Evolutionary conservation across 768 basidiomycete species (phyloP).

Genomic region (Amanita thiersii): DNA sequence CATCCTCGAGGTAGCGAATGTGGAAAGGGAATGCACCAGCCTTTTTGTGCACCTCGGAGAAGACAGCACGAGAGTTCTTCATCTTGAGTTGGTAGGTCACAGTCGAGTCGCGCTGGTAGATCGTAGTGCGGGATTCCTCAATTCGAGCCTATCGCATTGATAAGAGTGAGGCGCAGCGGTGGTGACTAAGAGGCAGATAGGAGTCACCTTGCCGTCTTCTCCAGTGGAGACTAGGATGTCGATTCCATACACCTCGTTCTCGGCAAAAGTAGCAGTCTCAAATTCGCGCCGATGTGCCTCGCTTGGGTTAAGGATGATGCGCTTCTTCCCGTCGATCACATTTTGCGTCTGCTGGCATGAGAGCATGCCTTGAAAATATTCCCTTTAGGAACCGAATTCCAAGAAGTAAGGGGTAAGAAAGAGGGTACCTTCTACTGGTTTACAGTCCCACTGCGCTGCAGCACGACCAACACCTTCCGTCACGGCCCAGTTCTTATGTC

Average conservation of each 20-base stretch:
- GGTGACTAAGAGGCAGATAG: conserved; percentile 4
- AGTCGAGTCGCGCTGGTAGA: conserved; percentile 83
- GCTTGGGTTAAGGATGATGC: conserved; percentile 85
- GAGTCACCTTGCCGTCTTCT: conserved; percentile 81
- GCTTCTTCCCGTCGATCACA: conserved; percentile 93
- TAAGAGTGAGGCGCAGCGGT: conserved; percentile 2
- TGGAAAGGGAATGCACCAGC: conserved; percentile 98
- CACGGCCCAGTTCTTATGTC: conserved; percentile 92
- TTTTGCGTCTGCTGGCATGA: conserved; percentile 94
- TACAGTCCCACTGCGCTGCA: conserved; percentile 70
- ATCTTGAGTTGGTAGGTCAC: conserved; percentile 95
- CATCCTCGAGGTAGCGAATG: conserved; percentile 87
- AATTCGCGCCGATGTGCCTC: conserved; percentile 81
- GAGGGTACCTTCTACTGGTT: conserved; percentile 83
- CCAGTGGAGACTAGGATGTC: conserved; percentile 85
- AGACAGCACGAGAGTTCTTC: conserved; percentile 95
- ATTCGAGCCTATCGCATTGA: conserved; percentile 57
- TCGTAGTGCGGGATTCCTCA: conserved; percentile 85
- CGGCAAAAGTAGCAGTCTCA: conserved; percentile 79
- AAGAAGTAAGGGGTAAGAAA: not conserved
- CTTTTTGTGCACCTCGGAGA: conserved; percentile 97
- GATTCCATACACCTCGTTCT: conserved; percentile 92
- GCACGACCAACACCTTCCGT: conserved; percentile 79
- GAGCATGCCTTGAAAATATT: conserved; percentile 63
- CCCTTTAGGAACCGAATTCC: conserved; percentile 9